Conservation (phyloP, 176 grass and related monocot species). For the Luzula sylvatica region DNA sequence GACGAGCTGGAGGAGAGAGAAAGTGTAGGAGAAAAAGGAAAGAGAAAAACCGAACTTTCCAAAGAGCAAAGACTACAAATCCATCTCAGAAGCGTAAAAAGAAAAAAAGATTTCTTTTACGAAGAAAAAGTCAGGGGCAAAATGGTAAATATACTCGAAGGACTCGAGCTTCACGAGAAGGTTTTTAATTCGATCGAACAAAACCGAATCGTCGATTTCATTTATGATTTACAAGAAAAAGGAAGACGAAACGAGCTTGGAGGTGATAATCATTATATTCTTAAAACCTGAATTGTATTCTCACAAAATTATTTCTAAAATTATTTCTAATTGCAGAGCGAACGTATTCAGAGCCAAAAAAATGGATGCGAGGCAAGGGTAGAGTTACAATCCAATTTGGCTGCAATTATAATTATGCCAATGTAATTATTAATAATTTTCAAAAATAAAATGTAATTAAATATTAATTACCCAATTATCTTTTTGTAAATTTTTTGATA, state of each 20-base stretch:
- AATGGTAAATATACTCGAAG: constrained; percentile 30
- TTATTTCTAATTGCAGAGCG: constrained; percentile 24
- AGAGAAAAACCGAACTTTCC: constrained; percentile 25
- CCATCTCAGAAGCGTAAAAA: constrained; percentile 28
- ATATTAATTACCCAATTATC: no score
- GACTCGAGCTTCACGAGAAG: constrained; percentile 34
- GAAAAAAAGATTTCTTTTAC: constrained; percentile 34
- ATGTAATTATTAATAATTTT: constrained; percentile 14
- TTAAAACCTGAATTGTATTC: background rate
- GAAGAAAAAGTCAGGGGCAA: constrained; percentile 30
- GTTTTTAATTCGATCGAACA: constrained; percentile 39
- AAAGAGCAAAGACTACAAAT: constrained; percentile 32
- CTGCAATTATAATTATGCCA: constrained; percentile 43
- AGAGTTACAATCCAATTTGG: constrained; percentile 49
- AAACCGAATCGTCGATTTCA: constrained; percentile 33
- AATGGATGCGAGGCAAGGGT: constrained; percentile 46
- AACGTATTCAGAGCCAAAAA: constrained; percentile 36
- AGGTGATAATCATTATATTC: constrained; percentile 18
- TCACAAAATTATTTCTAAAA: constrained; percentile 1
- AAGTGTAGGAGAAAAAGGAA: background rate
- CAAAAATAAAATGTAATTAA: background rate
- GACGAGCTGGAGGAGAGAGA: constrained; percentile 9
- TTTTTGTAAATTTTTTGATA: constrained; percentile 20
- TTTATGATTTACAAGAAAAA: constrained; percentile 35
- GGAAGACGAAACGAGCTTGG: constrained; percentile 27